Base-by-base conservation (phyloP, 495 filamentous ascomycete genomes). In the Talaromyces wortmannii region DNA sequence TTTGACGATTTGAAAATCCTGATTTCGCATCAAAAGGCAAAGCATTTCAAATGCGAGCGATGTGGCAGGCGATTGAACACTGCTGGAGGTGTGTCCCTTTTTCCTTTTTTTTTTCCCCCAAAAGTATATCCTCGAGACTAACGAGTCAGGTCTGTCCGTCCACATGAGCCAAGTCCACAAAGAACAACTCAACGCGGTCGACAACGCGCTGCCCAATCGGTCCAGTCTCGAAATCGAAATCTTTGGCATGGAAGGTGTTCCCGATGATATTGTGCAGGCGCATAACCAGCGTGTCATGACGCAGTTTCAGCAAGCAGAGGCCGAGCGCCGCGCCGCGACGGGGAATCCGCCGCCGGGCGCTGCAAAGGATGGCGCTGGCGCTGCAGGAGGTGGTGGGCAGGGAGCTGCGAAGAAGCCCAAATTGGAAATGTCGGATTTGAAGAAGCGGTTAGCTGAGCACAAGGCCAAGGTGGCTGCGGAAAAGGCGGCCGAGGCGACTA, bases 111-210 rank as follows among this genome's bases (percentile, higher is more conserved):
- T 18, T 30, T n/a, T 30, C 17, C 13, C 44, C n/a, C n/a, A n/a
- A n/a, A n/a, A n/a, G n/a, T n/a, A n/a, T n/a, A n/a, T n/a, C n/a
- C n/a, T n/a, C n/a, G n/a, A n/a, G 23, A 23, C 23, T 23, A 23
- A 23, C 23, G 36, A 40, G 8, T 13, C 58, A 97, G 92, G 92
- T 74, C 81, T 98, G 48, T 86, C 85, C 17, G 95, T 97, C 29
- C 94, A 98, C 66, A 89, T 97, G 91, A 94, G 89, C 61, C 95
- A 98, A 67, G 94, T 98, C 18, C 94, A 98, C 74, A 98, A 98
- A 66, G 92, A 97, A 66, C 86, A 81, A 30, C 76, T 97, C 13
- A 82, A 82, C 0, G 79, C 80, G 31, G 91, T 98, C 55, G 92
- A 96, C 59, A 96, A 97, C 79, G 91, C 95, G 10, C 76, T 97